Base-by-base conservation (phyloP, 805 yeast species). In the Torulaspora indica region DNA sequence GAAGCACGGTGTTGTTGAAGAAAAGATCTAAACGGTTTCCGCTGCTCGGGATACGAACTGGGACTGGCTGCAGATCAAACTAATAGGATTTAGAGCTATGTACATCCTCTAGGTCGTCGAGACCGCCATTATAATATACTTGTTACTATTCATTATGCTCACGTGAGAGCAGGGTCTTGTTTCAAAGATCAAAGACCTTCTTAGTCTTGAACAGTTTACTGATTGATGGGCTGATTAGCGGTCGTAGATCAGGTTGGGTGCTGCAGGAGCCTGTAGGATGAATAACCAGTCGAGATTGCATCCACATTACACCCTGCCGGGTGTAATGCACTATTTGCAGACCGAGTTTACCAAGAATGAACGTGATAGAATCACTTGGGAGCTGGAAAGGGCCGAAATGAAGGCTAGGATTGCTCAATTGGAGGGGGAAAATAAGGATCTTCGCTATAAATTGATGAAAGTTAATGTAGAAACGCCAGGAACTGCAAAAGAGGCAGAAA, bases 1-100 rank as follows among this genome's bases (percentile, higher is more conserved):
- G 98, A 93, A 91, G 79, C 98, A 93, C 76, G 98, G 98, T 81
- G 82, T 86, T 60, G 76, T 70, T 63, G 87, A 81, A 71, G 81
- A 77, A 73, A 93, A 93, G 84, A 79, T 91, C 79, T 91, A 89
- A 83, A 67, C 46, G 8, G n/a, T n/a, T n/a, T n/a, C n/a, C n/a
- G n/a, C n/a, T 15, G 22, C 31, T 29, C 35, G 34, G 28, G 35
- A 35, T 34, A 34, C 34, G 28, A 34, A 34, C 34, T 34, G 35
- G 24, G 28, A 38, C 36, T 23, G 20, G 22, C 27, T 22, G 22
- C 28, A 8, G 13, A 28, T 29, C 23, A 18, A 9, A 31, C 9
- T 15, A 31, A n/a, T 31, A 17, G 34, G 20, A 15, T 15, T 31
- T 31, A 31, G 18, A 14, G 12, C 15, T 31, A 31, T 12, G n/a